Percentiles rank a stretch among this genome's conserved stretches.
phyloP scores from a whole-genome alignment of 768 basidiomycete genomes.

The Pleurotus tuber-regium region DNA sequence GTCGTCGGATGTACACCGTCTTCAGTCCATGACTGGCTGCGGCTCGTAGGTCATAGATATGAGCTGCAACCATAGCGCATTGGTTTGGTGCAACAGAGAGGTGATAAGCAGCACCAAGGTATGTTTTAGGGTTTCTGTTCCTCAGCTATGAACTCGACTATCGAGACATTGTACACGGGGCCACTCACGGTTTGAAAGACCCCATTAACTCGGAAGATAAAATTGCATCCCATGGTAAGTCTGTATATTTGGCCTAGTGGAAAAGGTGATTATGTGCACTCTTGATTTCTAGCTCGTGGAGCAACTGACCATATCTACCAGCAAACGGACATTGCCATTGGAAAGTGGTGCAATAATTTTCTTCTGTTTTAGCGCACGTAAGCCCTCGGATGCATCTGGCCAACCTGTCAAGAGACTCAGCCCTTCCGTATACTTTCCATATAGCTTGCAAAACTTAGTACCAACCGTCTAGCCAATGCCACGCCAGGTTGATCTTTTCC shows the following conservation, averaged over 20 bases:
- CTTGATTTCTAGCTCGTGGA: neutral
- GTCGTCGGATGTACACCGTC: conserved; percentile 57
- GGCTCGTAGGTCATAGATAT: conserved; percentile 53
- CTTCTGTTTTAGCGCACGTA: conserved; percentile 49
- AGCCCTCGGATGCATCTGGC: conserved; percentile 49
- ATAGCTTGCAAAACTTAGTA: neutral
- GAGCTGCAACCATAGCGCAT: conserved; percentile 66
- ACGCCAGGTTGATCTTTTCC: conserved; percentile 42
- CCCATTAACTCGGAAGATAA: conserved; percentile 60
- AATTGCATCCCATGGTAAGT: conserved; percentile 62
- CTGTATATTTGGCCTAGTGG: conserved; percentile 55
- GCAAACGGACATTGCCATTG: conserved; percentile 60
- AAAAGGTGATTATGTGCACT: neutral
- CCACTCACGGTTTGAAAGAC: conserved; percentile 62
- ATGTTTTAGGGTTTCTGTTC: conserved; percentile 48
- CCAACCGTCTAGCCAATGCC: conserved; percentile 64
- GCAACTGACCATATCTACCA: conserved; percentile 56
- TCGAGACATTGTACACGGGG: neutral
- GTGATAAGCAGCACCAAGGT: conserved; percentile 46
- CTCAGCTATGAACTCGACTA: neutral
- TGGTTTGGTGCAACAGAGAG: conserved; percentile 46
- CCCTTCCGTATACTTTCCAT: neutral
- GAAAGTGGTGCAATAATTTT: conserved; percentile 53
- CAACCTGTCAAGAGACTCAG: conserved; percentile 39
- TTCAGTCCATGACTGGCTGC: conserved; percentile 52